A percentile compares a stretch with the other conserved stretches of the same genome.
Evolutionary conservation across 352 stramenopile species (phyloP).

Genomic region (Globisporangium canariense): DNA sequence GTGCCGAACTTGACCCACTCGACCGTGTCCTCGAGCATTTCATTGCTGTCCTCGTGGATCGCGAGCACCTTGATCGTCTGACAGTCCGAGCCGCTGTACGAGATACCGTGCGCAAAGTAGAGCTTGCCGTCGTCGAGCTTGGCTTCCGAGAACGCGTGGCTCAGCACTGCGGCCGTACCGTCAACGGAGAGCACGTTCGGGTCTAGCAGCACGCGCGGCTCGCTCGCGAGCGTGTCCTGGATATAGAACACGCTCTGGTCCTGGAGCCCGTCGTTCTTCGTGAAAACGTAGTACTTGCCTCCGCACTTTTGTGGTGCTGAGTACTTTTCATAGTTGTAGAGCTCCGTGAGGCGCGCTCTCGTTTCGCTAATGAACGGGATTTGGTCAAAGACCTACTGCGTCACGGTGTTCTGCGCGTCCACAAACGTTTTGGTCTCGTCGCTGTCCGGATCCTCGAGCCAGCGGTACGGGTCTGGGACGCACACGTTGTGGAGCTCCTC

Average conservation of each 20-base stretch:
- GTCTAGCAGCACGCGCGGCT: slow-evolving; percentile 76
- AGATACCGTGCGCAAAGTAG: slow-evolving; percentile 82
- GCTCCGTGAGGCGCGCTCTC: slow-evolving; percentile 71
- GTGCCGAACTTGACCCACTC: slow-evolving; percentile 88
- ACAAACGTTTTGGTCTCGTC: slow-evolving; percentile 83
- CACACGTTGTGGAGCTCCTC: slow-evolving; percentile 57
- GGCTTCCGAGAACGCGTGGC: slow-evolving; percentile 66
- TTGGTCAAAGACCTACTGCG: slow-evolving; percentile 58
- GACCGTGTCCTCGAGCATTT: slow-evolving; percentile 72
- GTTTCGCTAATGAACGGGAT: slow-evolving; percentile 70
- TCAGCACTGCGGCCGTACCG: slow-evolving; percentile 69
- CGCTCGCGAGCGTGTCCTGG: slow-evolving; percentile 59
- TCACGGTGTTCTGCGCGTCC: slow-evolving; percentile 65
- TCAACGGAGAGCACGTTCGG: slow-evolving; percentile 74
- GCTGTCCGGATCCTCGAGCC: slow-evolving; percentile 74
- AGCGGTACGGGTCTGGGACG: slow-evolving; percentile 71
- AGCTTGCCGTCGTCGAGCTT: slow-evolving; percentile 65
- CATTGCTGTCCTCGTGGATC: slow-evolving; percentile 53
- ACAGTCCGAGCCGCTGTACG: slow-evolving; percentile 82
- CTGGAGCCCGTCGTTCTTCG: slow-evolving; percentile 86
- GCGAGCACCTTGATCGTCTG: slow-evolving; percentile 84
- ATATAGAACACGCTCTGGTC: slow-evolving; percentile 89
- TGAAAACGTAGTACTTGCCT: slow-evolving; percentile 72
- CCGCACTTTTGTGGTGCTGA: slow-evolving; percentile 71
- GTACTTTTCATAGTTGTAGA: slow-evolving; percentile 90